Evolutionary conservation across 345 rosid species (phyloP).

Genomic region (Fremontodendron californicum): DNA sequence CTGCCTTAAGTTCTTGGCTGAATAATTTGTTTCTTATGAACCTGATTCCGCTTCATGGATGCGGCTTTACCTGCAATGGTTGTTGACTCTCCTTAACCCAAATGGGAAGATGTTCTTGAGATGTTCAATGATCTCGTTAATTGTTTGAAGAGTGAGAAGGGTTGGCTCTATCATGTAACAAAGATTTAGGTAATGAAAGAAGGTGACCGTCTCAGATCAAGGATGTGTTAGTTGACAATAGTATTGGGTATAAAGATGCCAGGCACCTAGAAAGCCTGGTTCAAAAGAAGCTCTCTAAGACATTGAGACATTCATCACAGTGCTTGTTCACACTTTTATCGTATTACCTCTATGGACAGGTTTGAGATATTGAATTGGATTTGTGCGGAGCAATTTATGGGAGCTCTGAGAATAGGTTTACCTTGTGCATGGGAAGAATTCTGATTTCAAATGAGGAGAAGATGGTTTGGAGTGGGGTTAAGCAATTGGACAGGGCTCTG

Average conservation of each 20-base stretch:
- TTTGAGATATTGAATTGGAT: conserved; percentile 67
- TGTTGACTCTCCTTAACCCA: conserved; percentile 27
- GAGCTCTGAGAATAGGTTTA: conserved; percentile 25
- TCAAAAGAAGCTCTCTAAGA: conserved; percentile 57
- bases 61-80: conserved; percentile 46
- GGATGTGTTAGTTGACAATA: conserved; percentile 58
- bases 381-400: conserved; percentile 52
- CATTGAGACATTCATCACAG: conserved; percentile 62
- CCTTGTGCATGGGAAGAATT: conserved; percentile 60
- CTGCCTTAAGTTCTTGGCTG: conserved; percentile 61
- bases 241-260: conserved; percentile 62
- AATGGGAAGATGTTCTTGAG: conserved; percentile 82
- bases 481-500: too few relatives aligned
- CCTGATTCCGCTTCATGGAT: conserved; percentile 64
- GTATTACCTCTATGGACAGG: conserved; percentile 64
- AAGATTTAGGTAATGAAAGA: conserved; percentile 82
- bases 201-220: conserved; percentile 67
- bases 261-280: conserved; percentile 63
- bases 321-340: conserved; percentile 69
- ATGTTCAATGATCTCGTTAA: conserved; percentile 63
- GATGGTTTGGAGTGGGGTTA: too few relatives aligned
- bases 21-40: conserved; percentile 34
- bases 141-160: conserved; percentile 43
- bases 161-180: conserved; percentile 38
- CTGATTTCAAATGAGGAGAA: too few relatives aligned